Base-by-base conservation (phyloP, 2,329 filamentous ascomycete genomes). In the Paecilomyces niveus region DNA sequence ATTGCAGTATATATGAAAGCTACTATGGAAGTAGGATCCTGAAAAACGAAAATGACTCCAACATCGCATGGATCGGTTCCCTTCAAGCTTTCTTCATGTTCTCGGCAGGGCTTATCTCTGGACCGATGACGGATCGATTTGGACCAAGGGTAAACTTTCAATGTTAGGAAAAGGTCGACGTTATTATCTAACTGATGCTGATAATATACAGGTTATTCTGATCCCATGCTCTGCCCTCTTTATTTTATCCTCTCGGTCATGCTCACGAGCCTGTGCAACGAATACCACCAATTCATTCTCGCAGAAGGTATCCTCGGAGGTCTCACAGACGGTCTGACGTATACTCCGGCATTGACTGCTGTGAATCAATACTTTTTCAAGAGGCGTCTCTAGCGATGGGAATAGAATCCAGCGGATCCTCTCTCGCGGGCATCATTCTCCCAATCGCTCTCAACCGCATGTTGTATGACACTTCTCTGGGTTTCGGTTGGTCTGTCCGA, bases 251-350 rank as follows among this genome's bases (percentile, higher is more conserved):
- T 63, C 55, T 39, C 62, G 31, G 58, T 69, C 29, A 64, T 68
- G 60, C 64, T 68, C 58, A 61, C 58, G 15, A 77, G 73, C 55
- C 63, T 75, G 7, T 81, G 78, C 63, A 73, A 65, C 3, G 57
- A 72, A 32, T 83, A 83, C 61, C 84, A 75, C 70, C 80, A 83
- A 5, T 74, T 83, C 63, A 78, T 83, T 70, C 77, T 83, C 8
- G 73, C 74, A 0, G 61, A 64, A 24, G 62, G 62, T 0, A 18
- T 64, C 21, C 54, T 64, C 10, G 67, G 76, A 45, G 80, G 80
- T 1, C 53, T 71, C 0, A 63, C 68, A 7, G 76, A 73, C 63
- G 75, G 74, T 0, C 67, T 81, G 3, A 63, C 81, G 3, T 67
- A 72, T 9, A 69, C 78, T 1, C 79, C 81, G 0, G 73, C 78